A percentile compares a stretch with the other conserved stretches of the same genome.
phyloP scores from a whole-genome alignment of 2,329 filamentous ascomycete genomes.

The Fusarium marasasianum region DNA sequence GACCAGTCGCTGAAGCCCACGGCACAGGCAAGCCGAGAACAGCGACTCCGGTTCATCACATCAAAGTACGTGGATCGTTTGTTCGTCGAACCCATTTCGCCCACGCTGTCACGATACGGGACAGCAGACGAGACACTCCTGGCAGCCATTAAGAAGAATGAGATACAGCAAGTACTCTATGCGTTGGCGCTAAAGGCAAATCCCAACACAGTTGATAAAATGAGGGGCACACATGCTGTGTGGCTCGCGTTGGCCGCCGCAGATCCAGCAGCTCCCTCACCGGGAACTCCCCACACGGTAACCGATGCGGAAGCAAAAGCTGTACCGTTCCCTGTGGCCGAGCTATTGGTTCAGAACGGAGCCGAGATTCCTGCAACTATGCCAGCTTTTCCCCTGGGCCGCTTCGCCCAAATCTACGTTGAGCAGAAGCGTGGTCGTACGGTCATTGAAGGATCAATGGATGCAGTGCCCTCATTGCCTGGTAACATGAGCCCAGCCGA shows the following conservation, averaged over 20 bases:
- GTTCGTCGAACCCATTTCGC: slow-evolving; percentile 81
- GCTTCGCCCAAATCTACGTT: slow-evolving; percentile 82
- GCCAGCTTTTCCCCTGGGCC: slow-evolving; percentile 85
- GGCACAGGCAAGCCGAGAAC: slow-evolving; percentile 83
- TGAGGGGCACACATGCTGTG: slow-evolving; percentile 86
- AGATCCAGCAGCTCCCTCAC: slow-evolving; percentile 82
- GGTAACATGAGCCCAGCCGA: slow-evolving; percentile 54
- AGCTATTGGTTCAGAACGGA: slow-evolving; percentile 92
- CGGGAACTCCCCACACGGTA: slow-evolving; percentile 55
- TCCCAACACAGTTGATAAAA: slow-evolving; percentile 86
- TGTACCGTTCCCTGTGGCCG: slow-evolving; percentile 86
- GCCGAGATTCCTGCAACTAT: slow-evolving; percentile 81
- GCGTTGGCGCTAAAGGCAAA: slow-evolving; percentile 87
- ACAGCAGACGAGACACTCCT: slow-evolving; percentile 89
- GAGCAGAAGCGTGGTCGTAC: slow-evolving; percentile 74
- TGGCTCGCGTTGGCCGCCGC: slow-evolving; percentile 93
- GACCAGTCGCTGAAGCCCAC: slow-evolving; percentile 78
- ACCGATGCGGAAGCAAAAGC: slow-evolving; percentile 59
- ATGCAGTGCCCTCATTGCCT: slow-evolving; percentile 71
- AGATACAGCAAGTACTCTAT: slow-evolving; percentile 92
- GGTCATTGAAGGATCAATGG: slow-evolving; percentile 56
- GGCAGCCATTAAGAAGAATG: slow-evolving; percentile 94
- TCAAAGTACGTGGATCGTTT: slow-evolving; percentile 89
- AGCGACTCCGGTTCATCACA: slow-evolving; percentile 93
- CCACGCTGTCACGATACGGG: slow-evolving; percentile 77